Percentiles rank a stretch among this genome's conserved stretches.
These are phyloP conservation scores for Cladophialophora exuberans DNA, from an alignment of 2,329 filamentous ascomycete species.

Conservation along the genomic window DNA sequence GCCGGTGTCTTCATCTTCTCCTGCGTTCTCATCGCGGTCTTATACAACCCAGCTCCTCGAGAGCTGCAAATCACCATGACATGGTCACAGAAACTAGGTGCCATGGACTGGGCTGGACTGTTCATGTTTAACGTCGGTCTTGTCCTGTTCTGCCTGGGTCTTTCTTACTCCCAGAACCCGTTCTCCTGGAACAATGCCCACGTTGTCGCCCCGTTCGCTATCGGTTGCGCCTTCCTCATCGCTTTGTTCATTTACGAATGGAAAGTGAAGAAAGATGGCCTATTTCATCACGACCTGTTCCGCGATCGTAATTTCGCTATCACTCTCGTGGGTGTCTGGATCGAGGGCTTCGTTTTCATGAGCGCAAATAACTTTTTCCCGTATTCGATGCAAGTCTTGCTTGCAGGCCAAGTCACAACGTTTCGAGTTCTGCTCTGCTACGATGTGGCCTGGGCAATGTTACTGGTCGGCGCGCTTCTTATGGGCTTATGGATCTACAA, in stretches of 20 bases:
- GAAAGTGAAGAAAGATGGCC: slow-evolving; percentile 55
- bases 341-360: neutral
- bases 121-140: slow-evolving; percentile 10
- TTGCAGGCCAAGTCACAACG: neutral
- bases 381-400: neutral
- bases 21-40: neutral
- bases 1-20: slow-evolving; percentile 8
- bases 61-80: slow-evolving; percentile 10
- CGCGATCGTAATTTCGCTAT: slow-evolving; percentile 63
- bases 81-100: slow-evolving; percentile 4
- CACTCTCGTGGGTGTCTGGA: slow-evolving; percentile 45
- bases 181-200: slow-evolving; percentile 60
- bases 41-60: slow-evolving; percentile 16
- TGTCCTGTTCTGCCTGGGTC: slow-evolving; percentile 55
- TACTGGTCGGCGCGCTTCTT: neutral
- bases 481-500: slow-evolving; percentile 10
- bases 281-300: slow-evolving; percentile 54
- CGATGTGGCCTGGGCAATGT: neutral
- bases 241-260: slow-evolving; percentile 58
- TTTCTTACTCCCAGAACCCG: slow-evolving; percentile 48
- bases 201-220: slow-evolving; percentile 54
- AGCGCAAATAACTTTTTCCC: neutral
- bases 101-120: slow-evolving; percentile 20
- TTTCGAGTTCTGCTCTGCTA: slow-evolving; percentile 38
- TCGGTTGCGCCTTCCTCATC: slow-evolving; percentile 48